Percentiles rank a stretch among this genome's conserved stretches.
These are phyloP conservation scores for Elymus sibiricus DNA, from an alignment of 176 grass and related monocot genomes.

Conservation along the genomic window DNA sequence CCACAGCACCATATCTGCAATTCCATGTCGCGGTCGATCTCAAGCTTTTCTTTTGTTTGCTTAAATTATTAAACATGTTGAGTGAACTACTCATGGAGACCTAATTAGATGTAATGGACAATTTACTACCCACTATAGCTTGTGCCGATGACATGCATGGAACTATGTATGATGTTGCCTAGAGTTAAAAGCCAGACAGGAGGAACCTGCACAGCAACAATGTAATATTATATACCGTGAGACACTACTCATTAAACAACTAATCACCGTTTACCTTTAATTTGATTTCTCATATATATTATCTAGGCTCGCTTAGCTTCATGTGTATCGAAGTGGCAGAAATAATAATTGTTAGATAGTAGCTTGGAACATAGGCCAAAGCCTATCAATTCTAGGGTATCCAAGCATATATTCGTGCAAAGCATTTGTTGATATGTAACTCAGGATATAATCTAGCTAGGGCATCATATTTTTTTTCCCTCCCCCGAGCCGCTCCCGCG, in stretches of 20 bases:
- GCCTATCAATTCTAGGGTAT: constrained; percentile 39
- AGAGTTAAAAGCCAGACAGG: constrained; percentile 11
- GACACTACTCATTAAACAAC: constrained; percentile 24
- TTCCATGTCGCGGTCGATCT: background rate
- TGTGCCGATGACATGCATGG: background rate
- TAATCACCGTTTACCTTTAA: background rate
- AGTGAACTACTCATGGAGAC: background rate
- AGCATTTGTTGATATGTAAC: constrained; percentile 25
- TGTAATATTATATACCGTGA: background rate
- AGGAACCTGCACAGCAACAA: background rate
- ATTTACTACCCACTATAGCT: background rate
- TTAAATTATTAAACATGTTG: background rate
- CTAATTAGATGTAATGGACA: background rate
- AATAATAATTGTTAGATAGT: constrained; percentile 10
- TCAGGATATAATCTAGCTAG: constrained; percentile 31
- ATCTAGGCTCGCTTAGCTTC: constrained; percentile 20
- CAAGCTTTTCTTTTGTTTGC: background rate
- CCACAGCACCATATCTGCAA: background rate
- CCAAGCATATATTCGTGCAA: constrained; percentile 28
- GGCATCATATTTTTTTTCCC: constrained; percentile 17
- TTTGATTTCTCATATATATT: constrained; percentile 7
- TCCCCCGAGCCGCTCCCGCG: too few relatives aligned
- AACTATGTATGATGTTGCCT: constrained; percentile 18
- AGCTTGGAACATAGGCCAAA: constrained; percentile 18
- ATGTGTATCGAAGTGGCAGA: constrained; percentile 14